Conservation (phyloP, 202 grass and related monocot genomes). For the Panicum virgatum region DNA sequence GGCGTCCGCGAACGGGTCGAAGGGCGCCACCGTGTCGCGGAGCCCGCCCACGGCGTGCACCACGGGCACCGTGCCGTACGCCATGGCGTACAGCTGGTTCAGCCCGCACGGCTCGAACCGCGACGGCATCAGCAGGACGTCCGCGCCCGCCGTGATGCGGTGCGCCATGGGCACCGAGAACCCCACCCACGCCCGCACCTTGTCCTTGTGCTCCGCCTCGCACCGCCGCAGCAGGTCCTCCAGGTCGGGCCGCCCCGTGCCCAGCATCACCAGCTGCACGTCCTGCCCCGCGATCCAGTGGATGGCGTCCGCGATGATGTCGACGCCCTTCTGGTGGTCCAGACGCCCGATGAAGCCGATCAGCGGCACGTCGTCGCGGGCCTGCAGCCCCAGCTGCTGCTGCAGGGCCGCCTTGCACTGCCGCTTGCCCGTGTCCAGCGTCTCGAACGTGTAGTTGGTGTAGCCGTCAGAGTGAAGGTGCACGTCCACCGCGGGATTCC, state of each 20-base stretch:
- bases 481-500: conserved; percentile 66
- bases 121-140: conserved; percentile 77
- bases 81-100: conserved; percentile 92
- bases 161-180: conserved; percentile 83
- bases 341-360: conserved; percentile 82
- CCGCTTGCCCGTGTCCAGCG: conserved; percentile 65
- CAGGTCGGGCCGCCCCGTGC: conserved; percentile 67
- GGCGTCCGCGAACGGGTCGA: conserved; percentile 60
- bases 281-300: conserved; percentile 76
- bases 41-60: conserved; percentile 86
- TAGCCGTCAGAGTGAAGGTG: conserved; percentile 79
- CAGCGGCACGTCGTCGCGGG: conserved; percentile 62
- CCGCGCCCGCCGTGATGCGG: conserved; percentile 74
- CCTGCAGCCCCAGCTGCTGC: conserved; percentile 59
- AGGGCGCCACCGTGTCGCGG: conserved; percentile 71
- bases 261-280: conserved; percentile 81
- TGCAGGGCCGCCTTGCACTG: conserved; percentile 88
- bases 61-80: conserved; percentile 82
- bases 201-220: conserved; percentile 60
- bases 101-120: conserved; percentile 91
- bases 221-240: conserved; percentile 60
- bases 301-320: conserved; percentile 80
- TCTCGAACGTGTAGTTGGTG: conserved; percentile 77
- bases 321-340: conserved; percentile 82
- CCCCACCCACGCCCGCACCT: conserved; percentile 71